These are phyloP conservation scores for Emergomyces pasteurianus DNA, from an alignment of 2,329 filamentous ascomycete genomes.

Conservation along the genomic window DNA sequence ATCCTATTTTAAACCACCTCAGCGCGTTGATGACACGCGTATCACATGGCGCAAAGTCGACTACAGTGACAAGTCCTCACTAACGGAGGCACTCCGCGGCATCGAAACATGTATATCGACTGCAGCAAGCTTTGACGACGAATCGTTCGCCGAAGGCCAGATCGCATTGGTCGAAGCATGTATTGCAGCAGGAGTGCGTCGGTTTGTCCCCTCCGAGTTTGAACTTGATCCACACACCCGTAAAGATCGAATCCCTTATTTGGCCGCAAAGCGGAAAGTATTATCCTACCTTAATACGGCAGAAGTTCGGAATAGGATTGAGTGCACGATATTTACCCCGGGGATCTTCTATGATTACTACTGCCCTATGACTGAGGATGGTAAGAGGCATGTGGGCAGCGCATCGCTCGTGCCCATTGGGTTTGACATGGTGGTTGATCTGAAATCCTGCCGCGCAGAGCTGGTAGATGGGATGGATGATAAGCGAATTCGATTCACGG, in stretches of 20 bases:
- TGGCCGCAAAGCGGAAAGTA: background rate
- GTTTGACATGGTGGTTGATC: conserved; percentile 1
- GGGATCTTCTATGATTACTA: conserved; percentile 2
- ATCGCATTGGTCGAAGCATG: background rate
- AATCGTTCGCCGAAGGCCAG: background rate
- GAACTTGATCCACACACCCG: background rate
- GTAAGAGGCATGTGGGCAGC: background rate
- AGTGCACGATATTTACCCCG: conserved; percentile 1
- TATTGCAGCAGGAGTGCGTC: background rate
- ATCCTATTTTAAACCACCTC: too few species aligned
- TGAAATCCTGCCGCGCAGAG: background rate
- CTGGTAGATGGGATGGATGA: conserved; percentile 1
- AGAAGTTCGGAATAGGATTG: background rate
- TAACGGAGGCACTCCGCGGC: background rate
- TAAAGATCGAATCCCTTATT: background rate
- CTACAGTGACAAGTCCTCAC: background rate
- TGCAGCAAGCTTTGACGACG: background rate
- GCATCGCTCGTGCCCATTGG: background rate
- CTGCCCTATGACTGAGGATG: background rate
- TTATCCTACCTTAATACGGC: background rate
- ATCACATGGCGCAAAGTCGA: background rate
- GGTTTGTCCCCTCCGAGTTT: conserved; percentile 1
- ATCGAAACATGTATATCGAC: conserved; percentile 1
- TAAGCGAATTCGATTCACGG: background rate
- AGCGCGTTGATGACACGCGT: background rate